These are phyloP conservation scores for Umbelopsis ramanniana DNA, from an alignment of 192 early-diverging fungal genomes.

Conservation along the genomic window DNA sequence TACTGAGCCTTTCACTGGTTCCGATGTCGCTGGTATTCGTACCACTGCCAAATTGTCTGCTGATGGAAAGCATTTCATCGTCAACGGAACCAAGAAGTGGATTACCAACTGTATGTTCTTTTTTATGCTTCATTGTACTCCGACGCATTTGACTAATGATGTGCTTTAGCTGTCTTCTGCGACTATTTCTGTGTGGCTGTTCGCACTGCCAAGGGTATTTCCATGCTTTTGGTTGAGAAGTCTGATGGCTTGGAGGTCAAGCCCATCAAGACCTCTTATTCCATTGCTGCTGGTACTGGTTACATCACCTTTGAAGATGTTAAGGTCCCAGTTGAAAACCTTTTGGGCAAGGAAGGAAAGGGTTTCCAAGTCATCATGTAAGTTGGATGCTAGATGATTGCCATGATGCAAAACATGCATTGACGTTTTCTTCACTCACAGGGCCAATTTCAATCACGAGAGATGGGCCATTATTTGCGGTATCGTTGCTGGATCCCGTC, in stretches of 20 bases:
- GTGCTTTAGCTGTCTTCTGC: constrained; percentile 66
- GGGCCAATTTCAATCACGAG: constrained; percentile 74
- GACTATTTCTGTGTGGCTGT: constrained; percentile 43
- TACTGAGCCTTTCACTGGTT: constrained; percentile 76
- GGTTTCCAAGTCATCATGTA: constrained; percentile 73
- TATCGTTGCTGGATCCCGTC: constrained; percentile 45
- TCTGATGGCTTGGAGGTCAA: constrained; percentile 63
- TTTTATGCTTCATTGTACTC: constrained; percentile 55
- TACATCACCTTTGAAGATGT: constrained; percentile 71
- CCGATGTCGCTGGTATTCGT: constrained; percentile 79
- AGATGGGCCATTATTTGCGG: constrained; percentile 58
- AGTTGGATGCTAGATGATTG: not conserved
- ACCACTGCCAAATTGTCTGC: constrained; percentile 63
- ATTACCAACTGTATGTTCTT: constrained; percentile 78
- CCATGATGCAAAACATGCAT: too few species aligned
- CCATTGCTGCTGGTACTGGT: constrained; percentile 65
- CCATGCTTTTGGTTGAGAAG: constrained; percentile 71
- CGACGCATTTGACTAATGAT: constrained; percentile 44
- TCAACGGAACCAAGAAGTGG: constrained; percentile 90
- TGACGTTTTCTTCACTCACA: not conserved
- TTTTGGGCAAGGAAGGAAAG: constrained; percentile 66
- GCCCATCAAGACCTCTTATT: constrained; percentile 70
- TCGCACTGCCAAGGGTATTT: constrained; percentile 54
- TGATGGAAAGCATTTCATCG: constrained; percentile 80
- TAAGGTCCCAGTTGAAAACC: constrained; percentile 74